Evolutionary conservation across 768 basidiomycete genomes (phyloP).

Genomic region (Dentipellis fragilis): DNA sequence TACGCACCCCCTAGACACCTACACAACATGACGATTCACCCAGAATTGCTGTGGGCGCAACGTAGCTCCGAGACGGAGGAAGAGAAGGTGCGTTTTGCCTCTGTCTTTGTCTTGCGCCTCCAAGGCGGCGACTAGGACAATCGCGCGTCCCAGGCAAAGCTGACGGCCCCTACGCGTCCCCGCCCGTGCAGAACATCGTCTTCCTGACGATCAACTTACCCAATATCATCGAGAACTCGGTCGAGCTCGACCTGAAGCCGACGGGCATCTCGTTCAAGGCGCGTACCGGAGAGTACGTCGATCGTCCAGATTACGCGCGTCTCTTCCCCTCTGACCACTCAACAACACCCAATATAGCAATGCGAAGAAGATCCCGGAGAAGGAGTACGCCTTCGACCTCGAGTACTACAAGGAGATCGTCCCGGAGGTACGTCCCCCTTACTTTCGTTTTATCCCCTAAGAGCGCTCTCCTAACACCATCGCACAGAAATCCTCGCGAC

Average conservation of each 20-base stretch:
- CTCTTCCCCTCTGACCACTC: neutral
- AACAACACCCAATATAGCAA: constrained; percentile 3
- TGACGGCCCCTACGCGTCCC: neutral
- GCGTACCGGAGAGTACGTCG: constrained; percentile 48
- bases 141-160: neutral
- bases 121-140: constrained; percentile 4
- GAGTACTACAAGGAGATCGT: constrained; percentile 68
- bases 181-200: constrained; percentile 61
- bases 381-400: constrained; percentile 66
- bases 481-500: constrained; percentile 45
- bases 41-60: constrained; percentile 94
- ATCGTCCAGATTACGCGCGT: neutral
- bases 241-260: constrained; percentile 51
- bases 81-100: constrained; percentile 49
- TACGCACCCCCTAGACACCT: neutral
- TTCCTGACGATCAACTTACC: constrained; percentile 80
- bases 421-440: constrained; percentile 50
- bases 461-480: neutral
- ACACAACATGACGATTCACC: constrained; percentile 35
- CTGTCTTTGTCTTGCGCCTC: neutral
- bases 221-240: constrained; percentile 47
- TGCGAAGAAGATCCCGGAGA: constrained; percentile 34
- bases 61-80: constrained; percentile 59
- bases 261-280: constrained; percentile 57
- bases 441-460: neutral